A percentile compares a stretch with the other conserved stretches of the same genome.
These are phyloP conservation scores for Iberis amara DNA, from an alignment of 441 rosid genomes.

Conservation along the genomic window DNA sequence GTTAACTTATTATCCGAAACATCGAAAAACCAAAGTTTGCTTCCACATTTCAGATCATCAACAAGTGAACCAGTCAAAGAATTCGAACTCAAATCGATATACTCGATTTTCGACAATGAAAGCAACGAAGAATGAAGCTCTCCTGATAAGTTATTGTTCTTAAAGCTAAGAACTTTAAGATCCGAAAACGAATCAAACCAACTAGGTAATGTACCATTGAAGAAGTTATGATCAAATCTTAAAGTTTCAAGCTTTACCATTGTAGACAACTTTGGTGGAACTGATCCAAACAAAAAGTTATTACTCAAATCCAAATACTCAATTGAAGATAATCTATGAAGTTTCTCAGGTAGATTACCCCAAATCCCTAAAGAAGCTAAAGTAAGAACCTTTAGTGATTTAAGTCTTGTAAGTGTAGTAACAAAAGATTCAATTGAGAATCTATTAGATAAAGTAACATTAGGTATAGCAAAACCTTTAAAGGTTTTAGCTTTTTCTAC, in stretches of 20 bases:
- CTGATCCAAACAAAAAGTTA: constrained; percentile 60
- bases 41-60: constrained; percentile 42
- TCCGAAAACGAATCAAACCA: constrained; percentile 49
- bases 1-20: constrained; percentile 54
- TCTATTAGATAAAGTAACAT: constrained; percentile 46
- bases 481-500: constrained; percentile 29
- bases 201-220: constrained; percentile 57
- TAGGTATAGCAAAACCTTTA: constrained; percentile 42
- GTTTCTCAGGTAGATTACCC: constrained; percentile 75
- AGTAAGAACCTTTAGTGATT: constrained; percentile 50
- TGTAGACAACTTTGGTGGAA: constrained; percentile 63
- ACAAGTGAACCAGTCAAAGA: constrained; percentile 50
- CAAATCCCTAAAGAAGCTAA: constrained; percentile 64
- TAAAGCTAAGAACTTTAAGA: constrained; percentile 49
- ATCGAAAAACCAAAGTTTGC: constrained; percentile 51
- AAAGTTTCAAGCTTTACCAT: constrained; percentile 60
- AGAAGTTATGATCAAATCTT: constrained; percentile 50
- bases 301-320: constrained; percentile 65
- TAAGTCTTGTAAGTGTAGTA: constrained; percentile 56
- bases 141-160: constrained; percentile 48
- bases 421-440: constrained; percentile 72
- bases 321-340: constrained; percentile 52
- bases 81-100: constrained; percentile 53
- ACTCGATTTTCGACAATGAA: constrained; percentile 47
- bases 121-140: constrained; percentile 49